Conservation (phyloP, 2,329 filamentous ascomycete genomes). For the Chalara sp. region DNA sequence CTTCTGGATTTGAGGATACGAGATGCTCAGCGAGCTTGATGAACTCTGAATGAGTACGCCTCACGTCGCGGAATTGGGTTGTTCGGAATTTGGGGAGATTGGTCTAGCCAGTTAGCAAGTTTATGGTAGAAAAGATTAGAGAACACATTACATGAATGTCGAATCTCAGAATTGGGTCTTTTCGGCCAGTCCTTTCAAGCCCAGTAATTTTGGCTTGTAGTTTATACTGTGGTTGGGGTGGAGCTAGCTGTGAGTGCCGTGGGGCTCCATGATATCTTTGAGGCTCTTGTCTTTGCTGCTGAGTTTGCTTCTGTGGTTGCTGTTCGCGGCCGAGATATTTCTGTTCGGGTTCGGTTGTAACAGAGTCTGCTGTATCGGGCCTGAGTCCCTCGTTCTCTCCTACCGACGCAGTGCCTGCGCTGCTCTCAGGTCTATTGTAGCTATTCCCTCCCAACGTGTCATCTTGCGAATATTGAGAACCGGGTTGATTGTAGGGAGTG, state of each 20-base stretch:
- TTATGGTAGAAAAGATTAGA: neutral
- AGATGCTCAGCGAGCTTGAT: slow-evolving; percentile 93
- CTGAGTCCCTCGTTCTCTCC: slow-evolving; percentile 20
- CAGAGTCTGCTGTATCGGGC: slow-evolving; percentile 24
- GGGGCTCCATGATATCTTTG: slow-evolving; percentile 24
- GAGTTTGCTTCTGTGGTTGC: slow-evolving; percentile 12
- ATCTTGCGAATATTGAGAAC: slow-evolving; percentile 18
- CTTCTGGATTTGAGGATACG: slow-evolving; percentile 95
- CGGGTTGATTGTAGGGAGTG: slow-evolving; percentile 17
- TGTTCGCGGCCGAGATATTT: slow-evolving; percentile 19
- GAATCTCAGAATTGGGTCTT: slow-evolving; percentile 90
- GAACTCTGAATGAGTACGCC: slow-evolving; percentile 92
- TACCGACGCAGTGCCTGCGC: slow-evolving; percentile 17
- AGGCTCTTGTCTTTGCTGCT: slow-evolving; percentile 24
- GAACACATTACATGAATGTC: slow-evolving; percentile 76
- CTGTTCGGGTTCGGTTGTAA: slow-evolving; percentile 16
- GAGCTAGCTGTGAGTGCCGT: slow-evolving; percentile 29
- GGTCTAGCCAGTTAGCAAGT: slow-evolving; percentile 52
- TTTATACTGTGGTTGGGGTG: slow-evolving; percentile 55
- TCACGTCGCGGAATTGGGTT: slow-evolving; percentile 95
- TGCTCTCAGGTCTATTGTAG: slow-evolving; percentile 21
- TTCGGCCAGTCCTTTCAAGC: slow-evolving; percentile 86
- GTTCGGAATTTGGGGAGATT: slow-evolving; percentile 98
- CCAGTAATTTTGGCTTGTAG: slow-evolving; percentile 93
- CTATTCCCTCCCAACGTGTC: slow-evolving; percentile 18